These are phyloP conservation scores for Lagenaria siceraria DNA, from an alignment of 306 rosid genomes.

Conservation along the genomic window DNA sequence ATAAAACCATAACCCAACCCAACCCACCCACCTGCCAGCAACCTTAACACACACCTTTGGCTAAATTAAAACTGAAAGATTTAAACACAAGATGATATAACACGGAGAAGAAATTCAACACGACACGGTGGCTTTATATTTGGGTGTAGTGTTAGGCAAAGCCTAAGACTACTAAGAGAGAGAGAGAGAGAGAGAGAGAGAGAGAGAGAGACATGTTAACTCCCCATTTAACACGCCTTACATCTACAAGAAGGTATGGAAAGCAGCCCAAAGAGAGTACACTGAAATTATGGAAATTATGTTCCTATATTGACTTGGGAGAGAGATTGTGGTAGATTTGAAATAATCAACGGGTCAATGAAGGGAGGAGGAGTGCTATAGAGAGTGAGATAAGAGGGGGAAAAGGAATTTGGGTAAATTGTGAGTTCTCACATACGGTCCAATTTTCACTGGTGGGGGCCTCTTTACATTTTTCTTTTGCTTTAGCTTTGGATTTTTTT, in stretches of 20 bases:
- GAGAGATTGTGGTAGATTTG: background rate
- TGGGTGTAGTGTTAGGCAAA: background rate
- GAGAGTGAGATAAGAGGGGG: background rate
- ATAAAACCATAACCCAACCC: constrained; percentile 36
- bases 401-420: background rate
- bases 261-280: background rate
- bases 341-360: background rate
- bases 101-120: background rate
- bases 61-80: constrained; percentile 32
- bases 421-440: background rate
- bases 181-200: background rate
- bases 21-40: background rate
- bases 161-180: background rate
- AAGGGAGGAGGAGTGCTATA: background rate
- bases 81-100: constrained; percentile 1
- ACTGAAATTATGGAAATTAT: background rate
- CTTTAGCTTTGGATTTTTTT: background rate
- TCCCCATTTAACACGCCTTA: background rate
- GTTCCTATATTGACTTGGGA: background rate
- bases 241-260: background rate
- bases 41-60: constrained; percentile 3
- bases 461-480: background rate
- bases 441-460: background rate
- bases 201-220: background rate
- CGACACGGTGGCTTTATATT: background rate